Evolutionary conservation across 345 rosid species (phyloP), one percentile per base, ranked within the genome.

Genomic region (Citrus medica): DNA sequence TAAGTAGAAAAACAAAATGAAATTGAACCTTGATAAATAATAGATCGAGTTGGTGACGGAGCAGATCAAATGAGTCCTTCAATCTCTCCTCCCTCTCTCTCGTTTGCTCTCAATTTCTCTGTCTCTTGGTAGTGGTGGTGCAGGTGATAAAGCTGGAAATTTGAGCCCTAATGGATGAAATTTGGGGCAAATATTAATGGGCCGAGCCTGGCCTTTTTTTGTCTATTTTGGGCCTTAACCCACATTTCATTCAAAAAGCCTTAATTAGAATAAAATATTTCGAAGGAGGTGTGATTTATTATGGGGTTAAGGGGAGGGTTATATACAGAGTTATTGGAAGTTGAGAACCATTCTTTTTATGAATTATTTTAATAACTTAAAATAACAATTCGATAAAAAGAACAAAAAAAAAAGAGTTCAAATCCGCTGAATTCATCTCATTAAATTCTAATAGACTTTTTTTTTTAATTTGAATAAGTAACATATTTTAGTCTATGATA

Each of bases 21-120:
- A 63, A 28, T 61, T 27, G 40, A 42, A 42, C 78, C 69, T 63
- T 62, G 8, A 46, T 13, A 27, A 9, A 1, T 25, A 28, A 74
- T 30, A 74, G 78, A 74, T 74, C 78, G 78, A 62, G 59, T 69
- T 42, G 69, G 7, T 12, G 69, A 63, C 30, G 28, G 10, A 62
- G 19, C 46, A 40, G 78, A 74, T 74, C 69, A 63, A 63, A 42
- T 42, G 25, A 51, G 40, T 60, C 55, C 63, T 6, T 28, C 38
- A 61, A 62, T 63, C 40, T 63, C 69, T 61, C 32, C n/a, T 37
- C 22, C 61, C 37, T 33, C n/a, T 59, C 63, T 33, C 62, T 59
- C 67, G 48, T 64, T 73, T 25, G 35, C 68, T 74, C 68, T 37
- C 53, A 35, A 13, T 37, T 7, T 35, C 75, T 53, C 65, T 33